phyloP scores from a whole-genome alignment of 2,329 filamentous ascomycete species.

The Aureobasidium sp. region DNA sequence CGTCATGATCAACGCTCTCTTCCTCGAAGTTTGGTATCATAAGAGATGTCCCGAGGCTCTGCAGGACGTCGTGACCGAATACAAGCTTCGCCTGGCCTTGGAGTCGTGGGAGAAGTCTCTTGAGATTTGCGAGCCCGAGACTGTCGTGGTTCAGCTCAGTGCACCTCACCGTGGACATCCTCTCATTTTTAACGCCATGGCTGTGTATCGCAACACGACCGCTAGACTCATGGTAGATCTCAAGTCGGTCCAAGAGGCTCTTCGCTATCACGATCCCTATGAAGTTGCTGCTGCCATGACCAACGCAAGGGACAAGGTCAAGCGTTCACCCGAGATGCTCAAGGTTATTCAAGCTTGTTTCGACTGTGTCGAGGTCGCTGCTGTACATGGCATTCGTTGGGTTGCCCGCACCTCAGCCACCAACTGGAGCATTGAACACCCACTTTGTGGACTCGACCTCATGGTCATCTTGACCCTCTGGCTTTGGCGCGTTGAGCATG shows the following conservation, averaged over 20 bases:
- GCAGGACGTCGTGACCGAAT: constrained; percentile 95
- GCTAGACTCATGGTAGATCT: constrained; percentile 89
- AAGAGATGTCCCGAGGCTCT: constrained; percentile 96
- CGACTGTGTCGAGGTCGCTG: constrained; percentile 93
- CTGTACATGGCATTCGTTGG: constrained; percentile 91
- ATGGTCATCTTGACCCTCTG: constrained; percentile 97
- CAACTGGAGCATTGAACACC: constrained; percentile 98
- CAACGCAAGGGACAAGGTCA: constrained; percentile 83
- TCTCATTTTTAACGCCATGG: constrained; percentile 95
- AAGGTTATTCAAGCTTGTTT: constrained; percentile 98
- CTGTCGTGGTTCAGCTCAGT: constrained; percentile 77
- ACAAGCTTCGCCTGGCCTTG: constrained; percentile 88
- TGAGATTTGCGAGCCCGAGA: constrained; percentile 86
- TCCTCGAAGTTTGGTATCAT: constrained; percentile 98
- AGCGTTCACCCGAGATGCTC: constrained; percentile 94
- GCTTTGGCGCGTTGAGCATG: constrained; percentile 98
- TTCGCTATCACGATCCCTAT: constrained; percentile 94
- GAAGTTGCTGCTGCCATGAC: constrained; percentile 97
- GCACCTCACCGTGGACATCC: constrained; percentile 95
- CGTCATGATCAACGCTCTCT: constrained; percentile 97
- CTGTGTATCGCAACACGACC: constrained; percentile 89
- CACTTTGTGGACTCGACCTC: constrained; percentile 88
- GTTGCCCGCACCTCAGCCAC: constrained; percentile 95
- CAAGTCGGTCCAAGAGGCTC: constrained; percentile 89
- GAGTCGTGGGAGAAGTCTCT: constrained; percentile 99